Percentiles rank a stretch among this genome's conserved stretches.
Evolutionary conservation across 2,329 filamentous ascomycete species (phyloP).

Genomic region (Leptosphaerulina australis): DNA sequence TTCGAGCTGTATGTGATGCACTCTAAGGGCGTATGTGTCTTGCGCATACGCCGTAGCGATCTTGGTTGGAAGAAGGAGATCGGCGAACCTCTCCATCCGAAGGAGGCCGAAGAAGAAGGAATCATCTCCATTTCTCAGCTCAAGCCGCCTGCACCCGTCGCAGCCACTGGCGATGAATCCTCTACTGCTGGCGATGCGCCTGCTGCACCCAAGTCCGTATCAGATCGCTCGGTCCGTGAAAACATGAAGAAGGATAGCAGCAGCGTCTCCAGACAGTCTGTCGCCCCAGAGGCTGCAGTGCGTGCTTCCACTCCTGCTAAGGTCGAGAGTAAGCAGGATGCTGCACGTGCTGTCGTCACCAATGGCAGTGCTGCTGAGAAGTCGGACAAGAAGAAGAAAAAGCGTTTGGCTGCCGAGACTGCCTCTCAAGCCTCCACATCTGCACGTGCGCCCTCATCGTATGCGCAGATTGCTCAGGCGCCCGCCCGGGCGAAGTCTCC

Average conservation of each 20-base stretch:
- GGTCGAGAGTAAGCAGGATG: slow-evolving; percentile 51
- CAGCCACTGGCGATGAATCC: slow-evolving; percentile 35
- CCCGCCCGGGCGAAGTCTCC: slow-evolving; percentile 40
- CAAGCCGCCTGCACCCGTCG: slow-evolving; percentile 39
- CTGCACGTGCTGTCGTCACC: slow-evolving; percentile 48
- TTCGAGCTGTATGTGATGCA: slow-evolving; percentile 99
- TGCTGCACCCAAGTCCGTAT: slow-evolving; percentile 40
- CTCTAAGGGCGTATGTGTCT: slow-evolving; percentile 91
- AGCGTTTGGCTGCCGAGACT: slow-evolving; percentile 59
- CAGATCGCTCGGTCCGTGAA: slow-evolving; percentile 46
- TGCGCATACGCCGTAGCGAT: slow-evolving; percentile 85
- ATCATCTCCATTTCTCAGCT: slow-evolving; percentile 77
- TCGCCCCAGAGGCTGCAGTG: slow-evolving; percentile 48
- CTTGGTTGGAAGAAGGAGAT: slow-evolving; percentile 84
- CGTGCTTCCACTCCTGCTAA: slow-evolving; percentile 51
- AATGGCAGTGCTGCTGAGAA: slow-evolving; percentile 50
- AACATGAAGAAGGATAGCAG: slow-evolving; percentile 46
- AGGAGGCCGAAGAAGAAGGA: slow-evolving; percentile 76
- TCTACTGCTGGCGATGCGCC: slow-evolving; percentile 49
- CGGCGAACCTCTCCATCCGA: slow-evolving; percentile 80
- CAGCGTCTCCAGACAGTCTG: slow-evolving; percentile 40
- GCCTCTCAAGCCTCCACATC: slow-evolving; percentile 52
- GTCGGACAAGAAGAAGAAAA: slow-evolving; percentile 68
- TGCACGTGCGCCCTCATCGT: slow-evolving; percentile 44
- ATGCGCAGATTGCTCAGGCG: slow-evolving; percentile 50